Conservation (phyloP, 192 early-diverging fungal species). For the Umbelopsis sp. region DNA sequence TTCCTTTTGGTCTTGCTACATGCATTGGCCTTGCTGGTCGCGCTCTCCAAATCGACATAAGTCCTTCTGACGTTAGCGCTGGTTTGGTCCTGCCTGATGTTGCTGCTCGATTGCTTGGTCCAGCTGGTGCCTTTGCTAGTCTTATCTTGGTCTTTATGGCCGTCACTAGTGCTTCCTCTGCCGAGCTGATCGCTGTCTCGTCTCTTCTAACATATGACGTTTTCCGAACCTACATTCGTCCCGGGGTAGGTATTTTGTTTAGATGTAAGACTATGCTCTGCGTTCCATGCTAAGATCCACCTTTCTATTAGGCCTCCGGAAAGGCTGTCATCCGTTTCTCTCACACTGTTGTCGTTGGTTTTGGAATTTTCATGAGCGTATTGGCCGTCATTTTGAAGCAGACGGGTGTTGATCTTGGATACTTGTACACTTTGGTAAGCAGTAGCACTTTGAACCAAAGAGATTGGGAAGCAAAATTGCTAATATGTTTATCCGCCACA, state of each 20-base stretch:
- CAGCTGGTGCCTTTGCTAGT: slow-evolving; percentile 64
- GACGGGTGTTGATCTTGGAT: slow-evolving; percentile 69
- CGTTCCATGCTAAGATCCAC: not conserved
- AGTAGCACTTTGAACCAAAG: not conserved
- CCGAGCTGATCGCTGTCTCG: slow-evolving; percentile 74
- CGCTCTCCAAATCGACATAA: slow-evolving; percentile 60
- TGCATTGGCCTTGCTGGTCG: slow-evolving; percentile 70
- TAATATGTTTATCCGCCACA: not conserved
- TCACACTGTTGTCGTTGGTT: slow-evolving; percentile 52
- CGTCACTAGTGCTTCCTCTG: slow-evolving; percentile 71
- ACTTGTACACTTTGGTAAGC: slow-evolving; percentile 55
- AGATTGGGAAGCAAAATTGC: not conserved
- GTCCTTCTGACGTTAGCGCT: slow-evolving; percentile 58
- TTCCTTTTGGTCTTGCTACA: slow-evolving; percentile 73
- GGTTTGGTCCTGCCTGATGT: slow-evolving; percentile 69
- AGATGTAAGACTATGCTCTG: not conserved
- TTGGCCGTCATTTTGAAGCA: slow-evolving; percentile 60
- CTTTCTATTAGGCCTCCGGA: slow-evolving; percentile 45
- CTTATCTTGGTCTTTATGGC: slow-evolving; percentile 76
- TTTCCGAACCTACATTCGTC: slow-evolving; percentile 72
- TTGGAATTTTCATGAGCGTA: slow-evolving; percentile 73
- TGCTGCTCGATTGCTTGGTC: slow-evolving; percentile 62
- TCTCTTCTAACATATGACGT: slow-evolving; percentile 75
- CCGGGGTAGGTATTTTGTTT: slow-evolving; percentile 21
- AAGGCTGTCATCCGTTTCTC: slow-evolving; percentile 60